These are phyloP conservation scores for Claviceps paspali DNA, from an alignment of 2,329 filamentous ascomycete genomes.

Conservation along the genomic window DNA sequence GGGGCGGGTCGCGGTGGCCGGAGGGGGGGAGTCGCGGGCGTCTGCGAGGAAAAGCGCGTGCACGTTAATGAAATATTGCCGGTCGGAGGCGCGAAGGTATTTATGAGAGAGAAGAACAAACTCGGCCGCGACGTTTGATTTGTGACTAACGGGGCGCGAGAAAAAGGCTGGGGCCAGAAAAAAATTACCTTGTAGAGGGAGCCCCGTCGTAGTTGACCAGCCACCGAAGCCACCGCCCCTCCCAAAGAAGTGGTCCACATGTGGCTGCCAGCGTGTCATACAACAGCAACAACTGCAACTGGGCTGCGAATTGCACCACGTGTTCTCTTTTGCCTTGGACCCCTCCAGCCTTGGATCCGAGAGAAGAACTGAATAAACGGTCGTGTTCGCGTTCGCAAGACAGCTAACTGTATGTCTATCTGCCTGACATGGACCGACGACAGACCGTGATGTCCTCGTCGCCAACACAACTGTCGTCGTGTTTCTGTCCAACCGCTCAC, in stretches of 20 bases:
- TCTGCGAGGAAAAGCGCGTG: conserved; percentile 30
- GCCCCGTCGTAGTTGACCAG: no score
- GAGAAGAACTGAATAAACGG: no score
- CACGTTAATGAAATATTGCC: conserved; percentile 28
- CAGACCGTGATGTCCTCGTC: no score
- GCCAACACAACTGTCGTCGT: no score
- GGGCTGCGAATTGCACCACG: not conserved
- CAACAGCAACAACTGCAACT: no score
- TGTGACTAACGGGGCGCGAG: conserved; percentile 23
- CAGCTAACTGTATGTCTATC: not conserved
- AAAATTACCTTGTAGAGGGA: conserved; percentile 21
- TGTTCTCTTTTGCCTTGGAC: no score
- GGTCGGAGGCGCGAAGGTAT: conserved; percentile 30
- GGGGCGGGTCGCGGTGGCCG: conserved; percentile 5
- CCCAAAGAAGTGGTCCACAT: no score
- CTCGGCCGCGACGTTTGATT: conserved; percentile 19
- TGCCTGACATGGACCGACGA: not conserved
- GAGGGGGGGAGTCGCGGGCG: conserved; percentile 12
- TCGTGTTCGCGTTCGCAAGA: not conserved
- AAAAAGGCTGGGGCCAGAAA: conserved; percentile 16
- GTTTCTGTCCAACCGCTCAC: no score
- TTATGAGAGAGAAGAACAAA: conserved; percentile 27
- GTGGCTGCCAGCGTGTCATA: no score
- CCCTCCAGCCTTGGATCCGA: no score
- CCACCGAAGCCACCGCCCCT: conserved; percentile 1